Evolutionary conservation across 148 eudicot species (phyloP).

Genomic region (Silene latifolia): DNA sequence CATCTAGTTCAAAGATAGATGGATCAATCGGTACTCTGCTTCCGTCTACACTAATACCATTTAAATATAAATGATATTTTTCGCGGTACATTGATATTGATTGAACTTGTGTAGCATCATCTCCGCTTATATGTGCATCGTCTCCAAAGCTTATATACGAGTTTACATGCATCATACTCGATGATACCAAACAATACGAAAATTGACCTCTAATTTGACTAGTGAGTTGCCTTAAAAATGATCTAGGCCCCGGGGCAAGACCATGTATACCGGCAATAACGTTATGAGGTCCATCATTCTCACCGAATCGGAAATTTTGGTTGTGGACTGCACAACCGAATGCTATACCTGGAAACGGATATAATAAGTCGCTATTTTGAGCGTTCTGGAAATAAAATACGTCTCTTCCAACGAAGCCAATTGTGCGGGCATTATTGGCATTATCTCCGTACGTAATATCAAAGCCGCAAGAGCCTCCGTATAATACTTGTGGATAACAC

Average conservation of each 20-base stretch:
- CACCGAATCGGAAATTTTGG: not conserved
- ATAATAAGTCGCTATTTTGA: not conserved
- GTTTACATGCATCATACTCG: not conserved
- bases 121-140: constrained; percentile 7
- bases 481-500: not conserved
- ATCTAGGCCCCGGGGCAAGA: constrained; percentile 12
- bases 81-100: not conserved
- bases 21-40: not conserved
- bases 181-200: constrained; percentile 1
- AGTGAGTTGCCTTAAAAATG: constrained; percentile 6
- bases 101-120: not conserved
- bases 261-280: constrained; percentile 3
- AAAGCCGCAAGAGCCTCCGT: not conserved
- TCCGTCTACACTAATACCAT: constrained; percentile 14
- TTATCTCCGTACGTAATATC: not conserved
- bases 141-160: not conserved
- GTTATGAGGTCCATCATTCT: not conserved
- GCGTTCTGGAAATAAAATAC: not conserved
- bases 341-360: not conserved
- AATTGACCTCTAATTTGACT: not conserved
- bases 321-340: constrained; percentile 12
- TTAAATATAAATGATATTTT: constrained; percentile 12
- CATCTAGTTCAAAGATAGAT: constrained; percentile 10
- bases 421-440: too few species aligned
- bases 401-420: constrained; percentile 1